Percentiles rank a stretch among this genome's conserved stretches.
These are phyloP conservation scores for Malassezia japonica DNA, from an alignment of 1,284 basidiomycete species.

Conservation along the genomic window DNA sequence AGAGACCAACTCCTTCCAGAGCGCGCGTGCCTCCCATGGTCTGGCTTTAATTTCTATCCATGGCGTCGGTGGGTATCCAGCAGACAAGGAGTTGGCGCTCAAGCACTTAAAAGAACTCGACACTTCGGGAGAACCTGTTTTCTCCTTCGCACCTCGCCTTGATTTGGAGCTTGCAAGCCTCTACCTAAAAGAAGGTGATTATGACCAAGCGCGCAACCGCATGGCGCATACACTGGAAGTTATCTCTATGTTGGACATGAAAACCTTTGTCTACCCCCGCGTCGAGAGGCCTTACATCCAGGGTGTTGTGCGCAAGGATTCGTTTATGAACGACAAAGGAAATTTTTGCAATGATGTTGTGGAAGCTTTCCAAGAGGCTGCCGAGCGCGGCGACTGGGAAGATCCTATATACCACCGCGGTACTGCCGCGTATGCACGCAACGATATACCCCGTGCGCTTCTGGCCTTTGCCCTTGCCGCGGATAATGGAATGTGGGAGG, in stretches of 20 bases:
- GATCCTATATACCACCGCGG: constrained; percentile 36
- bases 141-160: too few species aligned
- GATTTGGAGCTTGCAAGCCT: not conserved
- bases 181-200: too few species aligned
- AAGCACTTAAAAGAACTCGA: too few species aligned
- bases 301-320: not conserved
- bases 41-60: constrained; percentile 63
- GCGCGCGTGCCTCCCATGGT: constrained; percentile 63
- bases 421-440: constrained; percentile 35
- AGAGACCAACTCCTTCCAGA: too few species aligned
- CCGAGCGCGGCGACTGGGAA: constrained; percentile 41
- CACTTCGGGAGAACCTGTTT: too few species aligned
- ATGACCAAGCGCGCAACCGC: too few species aligned
- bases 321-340: not conserved
- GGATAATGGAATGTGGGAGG: constrained; percentile 75
- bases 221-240: too few species aligned
- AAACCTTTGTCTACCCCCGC: not conserved
- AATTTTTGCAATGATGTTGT: not conserved
- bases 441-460: constrained; percentile 28
- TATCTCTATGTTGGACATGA: too few species aligned
- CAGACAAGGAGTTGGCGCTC: constrained; percentile 60
- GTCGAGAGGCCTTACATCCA: not conserved
- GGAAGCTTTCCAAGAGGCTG: constrained; percentile 52
- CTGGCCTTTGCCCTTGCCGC: constrained; percentile 68
- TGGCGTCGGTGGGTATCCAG: constrained; percentile 83